These are phyloP conservation scores for Ogataea wickerhamii DNA, from an alignment of 805 yeast species.

Conservation along the genomic window DNA sequence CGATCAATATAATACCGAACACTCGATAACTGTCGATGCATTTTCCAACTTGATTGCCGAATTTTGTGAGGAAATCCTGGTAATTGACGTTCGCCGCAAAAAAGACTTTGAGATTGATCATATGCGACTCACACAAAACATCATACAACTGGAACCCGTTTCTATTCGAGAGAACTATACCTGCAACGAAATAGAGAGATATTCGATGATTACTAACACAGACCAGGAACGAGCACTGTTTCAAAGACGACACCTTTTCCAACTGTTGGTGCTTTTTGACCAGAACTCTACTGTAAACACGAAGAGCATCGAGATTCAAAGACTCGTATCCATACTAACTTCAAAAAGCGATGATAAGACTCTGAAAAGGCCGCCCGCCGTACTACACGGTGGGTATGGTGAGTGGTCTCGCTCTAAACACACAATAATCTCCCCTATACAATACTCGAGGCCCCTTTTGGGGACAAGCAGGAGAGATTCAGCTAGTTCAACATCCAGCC, in stretches of 20 bases:
- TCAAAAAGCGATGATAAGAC: conserved; percentile 35
- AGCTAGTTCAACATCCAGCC: conserved; percentile 9
- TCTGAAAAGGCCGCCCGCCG: conserved; percentile 39
- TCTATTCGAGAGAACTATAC: conserved; percentile 47
- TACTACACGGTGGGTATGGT: conserved; percentile 56
- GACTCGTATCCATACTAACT: conserved; percentile 37
- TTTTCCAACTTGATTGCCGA: conserved; percentile 28
- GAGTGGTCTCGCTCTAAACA: conserved; percentile 48
- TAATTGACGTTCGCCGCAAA: conserved; percentile 70
- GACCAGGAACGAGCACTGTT: conserved; percentile 54
- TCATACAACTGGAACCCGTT: conserved; percentile 76
- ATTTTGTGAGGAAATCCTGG: conserved; percentile 39
- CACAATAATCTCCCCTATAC: conserved; percentile 19
- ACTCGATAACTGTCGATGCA: conserved; percentile 17
- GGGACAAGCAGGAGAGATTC: conserved; percentile 14
- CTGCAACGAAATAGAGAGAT: conserved; percentile 64
- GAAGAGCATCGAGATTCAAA: conserved; percentile 23
- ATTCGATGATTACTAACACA: conserved; percentile 56
- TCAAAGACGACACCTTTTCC: conserved; percentile 49
- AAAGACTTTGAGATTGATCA: conserved; percentile 60
- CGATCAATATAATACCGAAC: conserved; percentile 2
- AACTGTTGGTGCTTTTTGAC: conserved; percentile 65
- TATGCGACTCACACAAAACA: conserved; percentile 48
- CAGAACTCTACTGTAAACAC: conserved; percentile 28
- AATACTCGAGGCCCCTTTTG: conserved; percentile 18